These are phyloP conservation scores for Vickermania spadyakhi DNA, from an alignment of 208 protist species.

Conservation along the genomic window DNA sequence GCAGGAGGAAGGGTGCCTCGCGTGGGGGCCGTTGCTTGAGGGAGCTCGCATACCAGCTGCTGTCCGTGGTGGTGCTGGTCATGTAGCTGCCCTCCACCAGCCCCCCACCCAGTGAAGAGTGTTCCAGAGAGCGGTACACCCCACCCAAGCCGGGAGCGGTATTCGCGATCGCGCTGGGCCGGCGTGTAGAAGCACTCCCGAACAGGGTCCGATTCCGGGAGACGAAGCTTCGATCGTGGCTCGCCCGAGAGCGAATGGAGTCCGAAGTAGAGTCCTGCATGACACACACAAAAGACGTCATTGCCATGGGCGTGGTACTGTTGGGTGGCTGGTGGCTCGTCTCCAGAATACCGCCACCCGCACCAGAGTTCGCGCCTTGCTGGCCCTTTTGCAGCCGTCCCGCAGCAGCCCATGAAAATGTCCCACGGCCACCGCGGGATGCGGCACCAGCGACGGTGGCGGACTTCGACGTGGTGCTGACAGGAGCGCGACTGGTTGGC, in stretches of 20 bases:
- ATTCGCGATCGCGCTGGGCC: not conserved
- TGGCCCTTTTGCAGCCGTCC: no score
- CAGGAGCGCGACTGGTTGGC: no score
- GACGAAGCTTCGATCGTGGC: not conserved
- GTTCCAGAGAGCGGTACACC: not conserved
- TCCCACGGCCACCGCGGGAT: no score
- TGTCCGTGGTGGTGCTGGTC: not conserved
- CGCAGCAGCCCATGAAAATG: no score
- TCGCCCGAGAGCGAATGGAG: not conserved
- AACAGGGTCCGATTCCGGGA: not conserved
- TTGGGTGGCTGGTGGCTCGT: no score
- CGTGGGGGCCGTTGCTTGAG: not conserved
- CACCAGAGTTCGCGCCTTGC: no score
- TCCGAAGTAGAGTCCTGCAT: not conserved
- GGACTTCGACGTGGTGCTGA: no score
- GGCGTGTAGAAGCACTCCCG: not conserved
- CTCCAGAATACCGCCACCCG: no score
- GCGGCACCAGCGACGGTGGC: no score
- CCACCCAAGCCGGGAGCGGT: not conserved
- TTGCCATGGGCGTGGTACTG: no score
- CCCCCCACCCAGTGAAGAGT: not conserved
- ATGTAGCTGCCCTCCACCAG: not conserved
- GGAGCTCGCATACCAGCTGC: not conserved
- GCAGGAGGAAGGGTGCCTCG: not conserved
- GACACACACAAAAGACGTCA: not conserved